Conservation (phyloP, 305 asterid genomes). For the Fraxinus floribunda region DNA sequence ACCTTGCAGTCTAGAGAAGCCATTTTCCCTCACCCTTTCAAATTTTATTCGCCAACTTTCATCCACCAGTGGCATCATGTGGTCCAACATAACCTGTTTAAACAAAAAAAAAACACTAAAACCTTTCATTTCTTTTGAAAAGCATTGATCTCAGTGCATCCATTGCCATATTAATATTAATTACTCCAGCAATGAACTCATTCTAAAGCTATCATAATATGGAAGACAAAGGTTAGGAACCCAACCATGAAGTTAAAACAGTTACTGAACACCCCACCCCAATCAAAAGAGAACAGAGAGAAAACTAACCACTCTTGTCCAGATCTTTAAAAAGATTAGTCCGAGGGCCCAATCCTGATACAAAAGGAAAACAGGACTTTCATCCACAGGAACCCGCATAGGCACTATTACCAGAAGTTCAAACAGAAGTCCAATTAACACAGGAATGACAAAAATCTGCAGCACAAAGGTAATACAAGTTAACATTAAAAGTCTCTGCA, state of each 20-base stretch:
- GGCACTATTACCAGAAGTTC: conserved; percentile 96
- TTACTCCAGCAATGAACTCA: not conserved
- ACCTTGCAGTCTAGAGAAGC: conserved; percentile 93
- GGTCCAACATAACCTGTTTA: conserved; percentile 85
- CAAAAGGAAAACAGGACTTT: conserved; percentile 93
- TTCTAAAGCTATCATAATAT: not conserved
- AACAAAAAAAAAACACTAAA: not conserved
- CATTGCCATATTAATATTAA: not conserved
- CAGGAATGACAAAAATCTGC: conserved; percentile 92
- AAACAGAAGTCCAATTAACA: conserved; percentile 86
- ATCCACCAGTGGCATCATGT: conserved; percentile 86
- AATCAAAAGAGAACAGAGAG: not conserved
- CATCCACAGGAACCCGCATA: conserved; percentile 95
- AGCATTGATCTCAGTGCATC: not conserved
- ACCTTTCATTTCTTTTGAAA: not conserved
- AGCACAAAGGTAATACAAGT: conserved; percentile 12
- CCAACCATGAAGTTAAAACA: not conserved
- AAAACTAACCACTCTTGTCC: conserved; percentile 92
- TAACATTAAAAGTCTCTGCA: not conserved
- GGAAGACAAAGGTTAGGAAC: not conserved
- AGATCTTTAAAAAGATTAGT: conserved; percentile 83
- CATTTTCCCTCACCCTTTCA: conserved; percentile 89
- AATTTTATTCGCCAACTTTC: conserved; percentile 91
- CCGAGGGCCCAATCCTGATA: conserved; percentile 99
- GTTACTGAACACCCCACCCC: not conserved